These are phyloP conservation scores for Backusella circina DNA, from an alignment of 192 early-diverging fungal genomes.

Conservation along the genomic window DNA sequence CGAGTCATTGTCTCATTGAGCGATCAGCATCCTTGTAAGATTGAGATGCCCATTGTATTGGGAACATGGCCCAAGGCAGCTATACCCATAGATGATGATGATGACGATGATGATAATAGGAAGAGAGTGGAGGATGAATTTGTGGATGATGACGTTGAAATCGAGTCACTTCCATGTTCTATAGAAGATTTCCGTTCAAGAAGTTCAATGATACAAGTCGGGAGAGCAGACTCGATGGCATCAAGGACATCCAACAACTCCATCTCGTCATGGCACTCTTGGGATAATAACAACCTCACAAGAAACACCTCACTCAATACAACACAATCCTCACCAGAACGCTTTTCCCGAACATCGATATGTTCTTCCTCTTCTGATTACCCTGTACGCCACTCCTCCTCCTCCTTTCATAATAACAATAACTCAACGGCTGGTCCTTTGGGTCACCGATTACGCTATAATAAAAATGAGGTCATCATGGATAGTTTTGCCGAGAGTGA, in stretches of 20 bases:
- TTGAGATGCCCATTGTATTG: constrained; percentile 32
- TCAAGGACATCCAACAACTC: constrained; percentile 21
- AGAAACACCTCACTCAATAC: constrained; percentile 26
- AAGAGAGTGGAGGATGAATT: not conserved
- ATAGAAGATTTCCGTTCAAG: not conserved
- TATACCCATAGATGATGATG: constrained; percentile 35
- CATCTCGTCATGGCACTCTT: constrained; percentile 16
- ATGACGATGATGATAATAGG: not conserved
- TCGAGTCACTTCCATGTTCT: not conserved
- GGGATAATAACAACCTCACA: constrained; percentile 13
- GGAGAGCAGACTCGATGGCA: constrained; percentile 20
- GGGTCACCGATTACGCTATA: not conserved
- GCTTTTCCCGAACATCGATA: not conserved
- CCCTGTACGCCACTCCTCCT: not conserved
- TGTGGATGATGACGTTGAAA: constrained; percentile 12
- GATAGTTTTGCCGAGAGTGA: not conserved
- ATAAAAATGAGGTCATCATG: not conserved
- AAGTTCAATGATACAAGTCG: not conserved
- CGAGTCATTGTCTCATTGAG: constrained; percentile 8
- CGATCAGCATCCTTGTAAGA: not conserved
- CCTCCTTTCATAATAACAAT: too few relatives aligned
- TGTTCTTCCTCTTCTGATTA: not conserved
- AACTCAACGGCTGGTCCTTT: not conserved
- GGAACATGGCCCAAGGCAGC: constrained; percentile 34
- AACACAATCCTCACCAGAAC: constrained; percentile 5